Percentiles rank a stretch among this genome's conserved stretches.
phyloP scores from a whole-genome alignment of 148 eudicot genomes.

The Tetragonia tetragonoides region DNA sequence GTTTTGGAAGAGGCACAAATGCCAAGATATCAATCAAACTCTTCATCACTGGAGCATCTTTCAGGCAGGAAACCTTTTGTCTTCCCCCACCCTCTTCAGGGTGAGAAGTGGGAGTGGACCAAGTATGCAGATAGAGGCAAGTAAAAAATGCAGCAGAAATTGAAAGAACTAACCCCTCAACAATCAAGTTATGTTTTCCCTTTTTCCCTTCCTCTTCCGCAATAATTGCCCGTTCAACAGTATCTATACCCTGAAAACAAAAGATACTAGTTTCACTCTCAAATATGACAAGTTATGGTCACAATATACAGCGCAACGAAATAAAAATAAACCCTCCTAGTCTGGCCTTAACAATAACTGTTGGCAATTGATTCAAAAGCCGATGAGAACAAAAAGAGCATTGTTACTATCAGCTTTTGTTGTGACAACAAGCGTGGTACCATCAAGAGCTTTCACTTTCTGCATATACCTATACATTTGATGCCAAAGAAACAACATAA shows the following conservation, averaged over 20 bases:
- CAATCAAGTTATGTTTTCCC: conserved; percentile 57
- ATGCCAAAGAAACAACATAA: conserved; percentile 6
- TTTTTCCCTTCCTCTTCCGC: conserved; percentile 40
- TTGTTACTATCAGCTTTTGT: conserved; percentile 41
- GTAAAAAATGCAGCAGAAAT: background rate
- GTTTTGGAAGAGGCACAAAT: too few relatives aligned
- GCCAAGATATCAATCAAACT: too few relatives aligned
- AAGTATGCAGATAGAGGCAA: too few relatives aligned
- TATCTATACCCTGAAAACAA: conserved; percentile 66
- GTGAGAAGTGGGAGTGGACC: too few relatives aligned
- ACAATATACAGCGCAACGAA: background rate
- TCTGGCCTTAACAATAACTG: conserved; percentile 75
- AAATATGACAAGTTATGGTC: conserved; percentile 1
- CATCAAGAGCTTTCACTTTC: conserved; percentile 56
- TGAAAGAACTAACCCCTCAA: conserved; percentile 74
- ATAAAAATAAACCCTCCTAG: background rate
- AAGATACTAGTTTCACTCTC: background rate
- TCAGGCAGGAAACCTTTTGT: too few relatives aligned
- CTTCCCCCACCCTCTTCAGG: too few relatives aligned
- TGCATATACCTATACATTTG: conserved; percentile 37
- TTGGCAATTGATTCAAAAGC: conserved; percentile 55
- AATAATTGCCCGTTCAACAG: conserved; percentile 74
- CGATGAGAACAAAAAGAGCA: conserved; percentile 65
- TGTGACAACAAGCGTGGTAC: conserved; percentile 48
- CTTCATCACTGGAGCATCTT: too few relatives aligned